Evolutionary conservation across 495 filamentous ascomycete genomes (phyloP), one percentile per base, ranked within the genome.

Genomic region (Paragyromitra xinjiangensis): DNA sequence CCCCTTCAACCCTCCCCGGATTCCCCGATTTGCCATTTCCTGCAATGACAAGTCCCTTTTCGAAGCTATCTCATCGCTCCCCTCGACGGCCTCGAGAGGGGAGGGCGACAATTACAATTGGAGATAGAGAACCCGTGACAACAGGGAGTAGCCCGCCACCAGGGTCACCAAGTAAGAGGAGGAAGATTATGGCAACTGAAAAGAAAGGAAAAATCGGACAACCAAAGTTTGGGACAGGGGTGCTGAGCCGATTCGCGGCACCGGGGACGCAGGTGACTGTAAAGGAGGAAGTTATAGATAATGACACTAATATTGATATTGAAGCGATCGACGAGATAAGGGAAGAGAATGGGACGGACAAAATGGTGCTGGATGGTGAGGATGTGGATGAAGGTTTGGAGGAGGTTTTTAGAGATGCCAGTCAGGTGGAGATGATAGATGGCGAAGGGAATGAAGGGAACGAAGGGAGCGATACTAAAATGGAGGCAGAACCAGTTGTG

Each of bases 81-180:
- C 86, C 89, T 1, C 90, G 89, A 78, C 88, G 92, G 42, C 82
- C 86, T 11, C 87, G 88, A 6, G 85, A 87, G n/a, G 91, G 94
- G 81, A 85, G 90, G 63, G 94, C 95, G 40, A 97, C 93, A 2
- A 95, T 98, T 40, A 97, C 93, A 0, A 92, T 98, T 67, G 95
- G 93, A 3, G 88, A 92, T 66, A 89, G 80, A 9, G 63, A 88
- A 50, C 94, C 93, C 0, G 90, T 94, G 24, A 94, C 85, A 0
- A 86, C 83, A 0, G 80, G 67, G 34, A 51, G 45, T 3, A 69
- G 59, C 59, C 64, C 64, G 26, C 64, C 63, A n/a, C 29, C 26
- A 44, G 50, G 44, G 7, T 75, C 71, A 16, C 80, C 80, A 6
- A 80, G 50, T 50, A 82, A 82, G 70, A 58, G 77, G 19, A 82